Evolutionary conservation across 75 land plant genomes (phyloP).

Genomic region (Picea sitchensis): DNA sequence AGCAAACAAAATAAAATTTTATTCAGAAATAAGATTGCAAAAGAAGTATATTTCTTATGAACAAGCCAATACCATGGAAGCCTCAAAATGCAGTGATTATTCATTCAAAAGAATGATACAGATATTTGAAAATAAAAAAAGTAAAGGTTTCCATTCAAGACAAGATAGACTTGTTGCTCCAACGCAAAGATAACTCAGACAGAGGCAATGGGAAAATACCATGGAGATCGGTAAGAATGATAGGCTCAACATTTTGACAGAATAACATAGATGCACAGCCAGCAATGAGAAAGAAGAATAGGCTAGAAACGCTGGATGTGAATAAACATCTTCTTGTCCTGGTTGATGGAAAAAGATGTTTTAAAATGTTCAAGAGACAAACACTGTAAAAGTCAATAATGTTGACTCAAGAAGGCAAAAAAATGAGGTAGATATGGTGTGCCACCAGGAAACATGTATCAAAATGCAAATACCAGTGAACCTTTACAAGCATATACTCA

Average conservation of each 20-base stretch:
- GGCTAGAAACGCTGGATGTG: background rate
- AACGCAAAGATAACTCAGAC: background rate
- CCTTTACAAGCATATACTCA: background rate
- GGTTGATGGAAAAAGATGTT: background rate
- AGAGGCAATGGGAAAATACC: background rate
- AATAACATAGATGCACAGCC: background rate
- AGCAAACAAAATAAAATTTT: background rate
- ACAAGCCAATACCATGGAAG: background rate
- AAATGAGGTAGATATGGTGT: background rate
- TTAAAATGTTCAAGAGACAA: background rate
- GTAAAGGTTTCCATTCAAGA: background rate
- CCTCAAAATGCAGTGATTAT: background rate
- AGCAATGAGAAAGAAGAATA: background rate
- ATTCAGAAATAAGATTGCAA: background rate
- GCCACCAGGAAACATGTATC: no score
- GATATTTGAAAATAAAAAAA: no score
- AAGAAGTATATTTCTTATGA: background rate
- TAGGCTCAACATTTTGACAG: background rate
- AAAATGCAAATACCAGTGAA: background rate
- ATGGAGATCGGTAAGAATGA: background rate
- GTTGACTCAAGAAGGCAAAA: background rate
- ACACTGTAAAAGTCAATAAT: background rate
- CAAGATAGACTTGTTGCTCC: background rate
- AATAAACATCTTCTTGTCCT: background rate
- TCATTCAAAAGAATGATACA: background rate